Evolutionary conservation across 768 basidiomycete genomes (phyloP).

Genomic region (Auriscalpium vulgare): DNA sequence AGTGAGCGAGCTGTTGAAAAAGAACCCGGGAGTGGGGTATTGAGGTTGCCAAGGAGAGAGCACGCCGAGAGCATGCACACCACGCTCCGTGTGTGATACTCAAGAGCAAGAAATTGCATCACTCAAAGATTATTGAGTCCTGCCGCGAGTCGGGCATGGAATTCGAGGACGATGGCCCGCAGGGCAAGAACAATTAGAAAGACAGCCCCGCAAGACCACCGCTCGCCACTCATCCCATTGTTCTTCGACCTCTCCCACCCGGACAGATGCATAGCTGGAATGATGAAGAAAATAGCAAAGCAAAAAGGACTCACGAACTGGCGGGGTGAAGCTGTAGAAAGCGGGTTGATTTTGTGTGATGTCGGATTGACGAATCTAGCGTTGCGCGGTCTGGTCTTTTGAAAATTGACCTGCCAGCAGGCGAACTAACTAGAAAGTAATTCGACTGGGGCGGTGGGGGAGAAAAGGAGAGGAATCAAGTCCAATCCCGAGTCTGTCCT

Average conservation of each 20-base stretch:
- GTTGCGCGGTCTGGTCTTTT: slow-evolving; percentile 14
- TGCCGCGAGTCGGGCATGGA: no score
- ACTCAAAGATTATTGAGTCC: no score
- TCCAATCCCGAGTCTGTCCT: slow-evolving; percentile 17
- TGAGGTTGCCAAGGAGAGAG: no score
- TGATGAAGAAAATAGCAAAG: background rate
- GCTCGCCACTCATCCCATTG: no score
- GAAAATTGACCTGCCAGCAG: slow-evolving; percentile 20
- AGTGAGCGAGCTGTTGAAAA: background rate
- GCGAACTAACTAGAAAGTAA: slow-evolving; percentile 17
- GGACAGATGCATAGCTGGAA: no score
- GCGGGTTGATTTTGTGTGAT: slow-evolving; percentile 12
- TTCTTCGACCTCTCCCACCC: no score
- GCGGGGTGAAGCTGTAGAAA: slow-evolving; percentile 8
- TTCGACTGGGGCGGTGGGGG: slow-evolving; percentile 10
- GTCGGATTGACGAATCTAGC: slow-evolving; percentile 6
- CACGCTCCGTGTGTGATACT: no score
- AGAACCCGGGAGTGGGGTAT: background rate
- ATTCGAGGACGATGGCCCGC: no score
- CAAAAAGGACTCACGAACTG: slow-evolving; percentile 12
- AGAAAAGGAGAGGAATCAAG: slow-evolving; percentile 2
- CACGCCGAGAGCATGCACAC: no score
- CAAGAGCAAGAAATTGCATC: no score
- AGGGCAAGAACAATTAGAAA: no score
- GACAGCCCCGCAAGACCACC: no score